Conservation (phyloP, 139 green algal genomes). For the Chlorella sp. region DNA sequence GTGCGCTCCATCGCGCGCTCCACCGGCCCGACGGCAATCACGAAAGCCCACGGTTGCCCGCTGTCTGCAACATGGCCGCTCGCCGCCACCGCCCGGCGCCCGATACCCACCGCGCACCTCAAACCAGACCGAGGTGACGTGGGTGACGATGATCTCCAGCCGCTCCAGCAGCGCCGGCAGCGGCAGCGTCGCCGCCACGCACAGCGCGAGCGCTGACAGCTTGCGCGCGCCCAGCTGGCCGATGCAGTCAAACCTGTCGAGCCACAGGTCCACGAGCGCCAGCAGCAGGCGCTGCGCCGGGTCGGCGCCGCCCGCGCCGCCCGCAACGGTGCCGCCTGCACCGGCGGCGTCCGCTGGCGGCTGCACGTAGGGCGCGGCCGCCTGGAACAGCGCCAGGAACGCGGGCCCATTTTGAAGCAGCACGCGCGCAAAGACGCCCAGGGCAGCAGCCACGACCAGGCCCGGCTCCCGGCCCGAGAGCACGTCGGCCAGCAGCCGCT, state of each 20-base stretch:
- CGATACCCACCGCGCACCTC: conserved; percentile 35
- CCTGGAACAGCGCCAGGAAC: conserved; percentile 51
- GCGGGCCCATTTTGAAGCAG: conserved; percentile 55
- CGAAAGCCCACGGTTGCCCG: too few species aligned
- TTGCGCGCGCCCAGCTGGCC: conserved; percentile 53
- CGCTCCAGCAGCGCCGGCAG: conserved; percentile 38
- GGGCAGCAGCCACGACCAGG: conserved; percentile 56
- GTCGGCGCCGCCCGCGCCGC: background rate
- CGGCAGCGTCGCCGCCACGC: conserved; percentile 56
- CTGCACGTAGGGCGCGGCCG: background rate
- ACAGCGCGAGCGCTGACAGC: conserved; percentile 77
- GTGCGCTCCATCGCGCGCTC: too few species aligned
- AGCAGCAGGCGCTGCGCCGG: conserved; percentile 37
- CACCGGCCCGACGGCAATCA: too few species aligned
- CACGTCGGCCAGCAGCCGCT: conserved; percentile 55
- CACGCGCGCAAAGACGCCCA: conserved; percentile 70
- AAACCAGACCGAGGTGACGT: conserved; percentile 58
- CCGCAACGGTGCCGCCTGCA: background rate
- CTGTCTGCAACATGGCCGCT: too few species aligned
- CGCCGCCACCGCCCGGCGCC: background rate
- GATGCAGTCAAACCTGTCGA: conserved; percentile 62
- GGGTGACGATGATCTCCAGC: conserved; percentile 39
- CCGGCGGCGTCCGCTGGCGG: background rate
- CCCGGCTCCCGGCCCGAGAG: conserved; percentile 52
- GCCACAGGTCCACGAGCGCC: conserved; percentile 62